Base-by-base conservation (phyloP, 192 early-diverging fungal genomes). In the Rhizophlyctis rosea region DNA sequence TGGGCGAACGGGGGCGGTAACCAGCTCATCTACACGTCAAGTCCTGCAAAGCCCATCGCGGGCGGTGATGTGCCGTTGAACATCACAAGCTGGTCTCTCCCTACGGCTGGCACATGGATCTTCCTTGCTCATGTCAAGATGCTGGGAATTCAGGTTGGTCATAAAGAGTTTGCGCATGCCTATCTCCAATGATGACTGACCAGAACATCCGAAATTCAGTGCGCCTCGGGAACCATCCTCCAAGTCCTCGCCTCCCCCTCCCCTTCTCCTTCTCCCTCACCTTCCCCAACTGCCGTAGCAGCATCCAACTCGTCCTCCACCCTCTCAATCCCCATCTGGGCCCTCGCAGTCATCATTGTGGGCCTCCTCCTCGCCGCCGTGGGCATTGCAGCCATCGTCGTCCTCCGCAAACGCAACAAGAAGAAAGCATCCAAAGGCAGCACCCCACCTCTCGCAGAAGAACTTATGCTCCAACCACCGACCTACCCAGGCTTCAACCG, bases 101-200 rank as follows among this genome's bases (percentile, higher is more conserved):
- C 52, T 28, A 54, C 21, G 21, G 52, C 1, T 14, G 16, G 29
- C 23, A 54, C 52, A 1, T 54, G 52, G 52, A 54, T 54, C 52
- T 21, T 54, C 16, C 27, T 54, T 14, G 52, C 52, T 25, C 52
- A 54, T 2, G 52, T 54, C 52, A 54, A 54, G 24, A 28, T 54
- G 27, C 27, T 54, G 52, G 29, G 29, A 16, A 54, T 54, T 28
- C 52, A 47, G 44, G 44, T 47, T 47, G 44, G n/a, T 47, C n/a
- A 47, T 47, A 11, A n/a, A 11, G 13, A 47, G 11, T n/a, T 14
- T 47, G n/a, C 44, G n/a, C 44, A 11, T 47, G 11, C 44, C n/a
- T 47, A n/a, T 47, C 11, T 47, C 11, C 11, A 47, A 14, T 11
- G 13, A 47, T 47, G 11, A 14, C n/a, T 47, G n/a, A 47, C n/a